Evolutionary conservation across 495 filamentous ascomycete species (phyloP).

Genomic region (Clavariopsis aquatica): DNA sequence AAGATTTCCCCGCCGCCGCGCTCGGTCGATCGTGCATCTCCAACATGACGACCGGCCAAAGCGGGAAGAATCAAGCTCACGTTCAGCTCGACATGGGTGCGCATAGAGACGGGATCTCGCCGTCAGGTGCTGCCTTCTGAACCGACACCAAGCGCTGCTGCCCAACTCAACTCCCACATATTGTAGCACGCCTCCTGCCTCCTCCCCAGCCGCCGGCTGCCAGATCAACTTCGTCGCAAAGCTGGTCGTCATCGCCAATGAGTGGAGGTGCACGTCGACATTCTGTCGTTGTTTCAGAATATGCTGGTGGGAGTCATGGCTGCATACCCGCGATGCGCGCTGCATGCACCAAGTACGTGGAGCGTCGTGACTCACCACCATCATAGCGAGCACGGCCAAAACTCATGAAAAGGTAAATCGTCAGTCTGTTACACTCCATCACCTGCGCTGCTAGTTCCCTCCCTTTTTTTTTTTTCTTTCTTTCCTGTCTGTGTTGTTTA

Average conservation of each 20-base stretch:
- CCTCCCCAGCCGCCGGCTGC: constrained; percentile 6
- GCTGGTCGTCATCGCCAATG: constrained; percentile 23
- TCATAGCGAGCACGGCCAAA: too few species aligned
- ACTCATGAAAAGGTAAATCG: constrained; percentile 9
- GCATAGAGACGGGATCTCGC: constrained; percentile 11
- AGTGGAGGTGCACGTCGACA: constrained; percentile 13
- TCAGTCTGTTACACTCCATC: neutral
- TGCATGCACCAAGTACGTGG: constrained; percentile 35
- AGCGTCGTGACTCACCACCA: constrained; percentile 26
- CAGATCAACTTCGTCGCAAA: constrained; percentile 1
- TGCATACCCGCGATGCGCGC: constrained; percentile 12
- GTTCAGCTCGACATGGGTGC: constrained; percentile 33
- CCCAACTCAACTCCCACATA: constrained; percentile 8
- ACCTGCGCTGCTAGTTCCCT: constrained; percentile 12
- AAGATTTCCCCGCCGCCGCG: constrained; percentile 10
- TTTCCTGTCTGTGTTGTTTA: constrained; percentile 1
- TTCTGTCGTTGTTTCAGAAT: constrained; percentile 35
- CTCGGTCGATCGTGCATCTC: constrained; percentile 23
- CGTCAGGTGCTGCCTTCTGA: constrained; percentile 15
- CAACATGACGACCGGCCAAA: constrained; percentile 23
- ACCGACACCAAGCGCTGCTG: constrained; percentile 11
- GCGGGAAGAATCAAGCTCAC: too few species aligned
- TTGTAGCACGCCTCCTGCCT: constrained; percentile 3
- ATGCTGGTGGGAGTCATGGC: constrained; percentile 24
- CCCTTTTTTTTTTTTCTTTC: neutral